Conservation (phyloP, 352 stramenopile species). For the Phytophthora chlamydospora region DNA sequence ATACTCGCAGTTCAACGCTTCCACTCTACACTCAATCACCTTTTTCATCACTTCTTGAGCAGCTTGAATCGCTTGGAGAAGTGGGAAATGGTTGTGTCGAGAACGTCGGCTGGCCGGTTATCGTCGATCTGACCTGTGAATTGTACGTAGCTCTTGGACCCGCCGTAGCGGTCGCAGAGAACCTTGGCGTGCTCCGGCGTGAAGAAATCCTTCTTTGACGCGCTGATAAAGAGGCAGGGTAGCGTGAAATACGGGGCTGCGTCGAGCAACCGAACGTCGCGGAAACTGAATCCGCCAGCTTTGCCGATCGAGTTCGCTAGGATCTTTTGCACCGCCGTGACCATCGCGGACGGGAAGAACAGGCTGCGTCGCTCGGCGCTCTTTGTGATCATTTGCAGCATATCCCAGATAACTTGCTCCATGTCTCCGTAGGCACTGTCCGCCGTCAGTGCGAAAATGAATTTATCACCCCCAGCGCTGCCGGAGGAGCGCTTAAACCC, state of each 20-base stretch:
- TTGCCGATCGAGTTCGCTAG: constrained; percentile 72
- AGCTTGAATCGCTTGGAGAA: constrained; percentile 39
- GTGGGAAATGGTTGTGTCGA: constrained; percentile 48
- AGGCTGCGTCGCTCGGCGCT: constrained; percentile 75
- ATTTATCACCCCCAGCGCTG: constrained; percentile 36
- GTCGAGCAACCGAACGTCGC: constrained; percentile 60
- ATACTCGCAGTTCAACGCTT: neutral
- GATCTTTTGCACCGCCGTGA: constrained; percentile 71
- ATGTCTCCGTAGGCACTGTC: constrained; percentile 80
- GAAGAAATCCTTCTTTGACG: constrained; percentile 80
- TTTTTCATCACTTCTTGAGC: constrained; percentile 17
- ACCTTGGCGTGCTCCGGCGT: constrained; percentile 57
- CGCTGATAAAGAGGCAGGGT: constrained; percentile 72
- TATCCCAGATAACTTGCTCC: constrained; percentile 78
- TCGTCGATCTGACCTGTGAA: constrained; percentile 67
- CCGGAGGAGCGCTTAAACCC: constrained; percentile 35
- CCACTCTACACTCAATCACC: neutral
- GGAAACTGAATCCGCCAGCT: constrained; percentile 58
- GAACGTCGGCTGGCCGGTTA: constrained; percentile 57
- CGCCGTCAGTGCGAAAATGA: constrained; percentile 64
- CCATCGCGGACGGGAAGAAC: constrained; percentile 67
- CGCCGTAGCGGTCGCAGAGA: constrained; percentile 64
- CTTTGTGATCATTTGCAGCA: constrained; percentile 70
- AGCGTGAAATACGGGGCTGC: constrained; percentile 44
- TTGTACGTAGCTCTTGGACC: constrained; percentile 59